These are phyloP conservation scores for Stevia rebaudiana DNA, from an alignment of 140 eudicot species.

Conservation along the genomic window DNA sequence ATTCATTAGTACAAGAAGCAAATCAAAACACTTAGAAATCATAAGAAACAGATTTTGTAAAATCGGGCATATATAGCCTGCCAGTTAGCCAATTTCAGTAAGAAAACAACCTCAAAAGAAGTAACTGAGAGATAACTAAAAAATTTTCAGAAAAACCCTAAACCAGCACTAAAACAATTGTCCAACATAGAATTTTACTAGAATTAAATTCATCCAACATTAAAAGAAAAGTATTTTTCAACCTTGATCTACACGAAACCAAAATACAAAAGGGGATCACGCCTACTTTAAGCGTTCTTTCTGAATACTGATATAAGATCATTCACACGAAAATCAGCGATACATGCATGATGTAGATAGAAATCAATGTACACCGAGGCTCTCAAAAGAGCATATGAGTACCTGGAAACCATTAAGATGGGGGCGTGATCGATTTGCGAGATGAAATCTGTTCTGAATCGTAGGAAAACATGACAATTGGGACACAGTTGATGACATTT, in stretches of 20 bases:
- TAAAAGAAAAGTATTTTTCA: neutral
- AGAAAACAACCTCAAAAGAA: neutral
- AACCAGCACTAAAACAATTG: neutral
- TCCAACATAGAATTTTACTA: neutral
- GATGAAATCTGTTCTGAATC: constrained; percentile 35
- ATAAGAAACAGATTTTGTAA: neutral
- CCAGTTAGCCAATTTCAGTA: neutral
- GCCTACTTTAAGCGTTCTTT: neutral
- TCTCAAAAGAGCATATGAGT: no score
- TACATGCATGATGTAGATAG: neutral
- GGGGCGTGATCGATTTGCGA: constrained; percentile 33
- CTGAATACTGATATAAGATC: no score
- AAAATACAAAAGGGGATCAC: neutral
- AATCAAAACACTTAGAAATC: neutral
- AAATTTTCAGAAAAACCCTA: neutral
- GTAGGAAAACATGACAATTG: constrained; percentile 55
- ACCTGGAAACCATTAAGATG: constrained; percentile 43
- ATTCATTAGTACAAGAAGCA: neutral
- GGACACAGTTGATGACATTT: constrained; percentile 45
- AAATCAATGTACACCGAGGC: no score
- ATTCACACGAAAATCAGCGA: neutral
- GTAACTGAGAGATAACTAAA: neutral
- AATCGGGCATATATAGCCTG: no score
- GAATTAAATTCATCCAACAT: neutral
- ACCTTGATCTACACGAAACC: neutral